Evolutionary conservation across 805 yeast species (phyloP), one percentile per base, ranked within the genome.

Genomic region (Candida gorgasii): DNA sequence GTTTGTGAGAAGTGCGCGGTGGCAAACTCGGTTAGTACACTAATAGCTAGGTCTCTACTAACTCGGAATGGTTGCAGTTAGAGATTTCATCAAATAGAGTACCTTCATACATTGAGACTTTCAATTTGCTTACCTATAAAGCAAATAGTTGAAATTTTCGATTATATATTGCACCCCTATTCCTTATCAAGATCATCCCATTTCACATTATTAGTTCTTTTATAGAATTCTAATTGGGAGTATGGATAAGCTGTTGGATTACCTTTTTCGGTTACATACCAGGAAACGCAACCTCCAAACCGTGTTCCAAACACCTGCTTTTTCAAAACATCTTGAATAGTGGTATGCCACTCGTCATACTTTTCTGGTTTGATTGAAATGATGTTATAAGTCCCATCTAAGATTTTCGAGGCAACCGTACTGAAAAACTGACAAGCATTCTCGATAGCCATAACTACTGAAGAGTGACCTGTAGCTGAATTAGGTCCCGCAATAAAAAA

Each of bases 401-500:
- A 40, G 13, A 69, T 49, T 23, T 58, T 57, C 14, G 47, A 41
- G 2, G 63, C 53, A 14, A 65, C 53, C 20, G 52, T 53, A 3
- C 43, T 38, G 31, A 58, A 52, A 36, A 53, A 63, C 4, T 47
- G 45, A 36, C 61, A 52, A 3, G 58, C 61, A 47, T 64, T 66
- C 48, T 69, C 73, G 44, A 63, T 58, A 12, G 71, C 69, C 43
- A 61, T 48, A 5, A 69, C 67, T 39, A 66, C 73, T 4, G 73
- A 67, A 0, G 69, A 59, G 44, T 69, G 73, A 9, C 75, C 75
- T 12, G 73, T 65, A 31, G 70, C 69, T 1, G 70, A 57, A 44
- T 69, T 69, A 23, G 75, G 73, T 6, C 75, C 75, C 1, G 58
- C 69, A 43, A 68, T 52, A 13, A 61, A 15, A 42, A 67, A 63